Base-by-base conservation (phyloP, 345 rosid species). In the Eucalyptus tenuipes region DNA sequence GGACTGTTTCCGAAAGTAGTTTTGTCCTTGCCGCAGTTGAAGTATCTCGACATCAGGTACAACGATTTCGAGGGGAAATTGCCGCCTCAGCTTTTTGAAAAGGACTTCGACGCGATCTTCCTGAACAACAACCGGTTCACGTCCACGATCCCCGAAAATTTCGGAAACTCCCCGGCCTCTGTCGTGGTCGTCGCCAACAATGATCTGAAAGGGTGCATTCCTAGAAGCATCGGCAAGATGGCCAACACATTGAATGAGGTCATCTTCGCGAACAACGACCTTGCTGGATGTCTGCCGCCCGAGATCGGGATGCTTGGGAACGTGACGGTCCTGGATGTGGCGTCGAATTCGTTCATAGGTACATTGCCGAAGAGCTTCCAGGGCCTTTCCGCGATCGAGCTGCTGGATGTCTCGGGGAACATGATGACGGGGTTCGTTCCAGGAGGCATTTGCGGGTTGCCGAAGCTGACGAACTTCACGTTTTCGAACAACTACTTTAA, bases 1-100 rank as follows among this genome's bases (percentile, higher is more conserved):
- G 97, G 97, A 7, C 25, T 61, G 2, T 96, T 96, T 87, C 98
- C 97, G 0, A 49, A 18, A 4, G 93, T 91, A 50, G 85, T 94
- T n/a, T 87, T 94, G 27, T 86, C 85, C 11, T 86, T 94, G 91
- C 92, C 94, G 4, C 85, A 89, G n/a, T 88, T 96, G 84, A 93
- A 91, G 88, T 96, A 89, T 79, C 91, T 96, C 5, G 98, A 96
- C 57, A 2, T 95, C 29, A 88, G 97, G 87, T 95, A 55, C 90
- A 96, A 96, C 10, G 87, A 94, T 3, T 96, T 96, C 49, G 97
- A 95, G 87, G 98, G 97, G 14, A 40, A 88, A 80, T 89, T 96
- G 88, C 97, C 98, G 7, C 80, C 90, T 2, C 87, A 92, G 85
- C 85, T 96, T 42, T 94, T 96, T 84, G 86, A 92, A 17, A 94